Percentiles rank a stretch among this genome's conserved stretches.
These are phyloP conservation scores for Barnettozyma californica DNA, from an alignment of 805 yeast genomes.

Conservation along the genomic window DNA sequence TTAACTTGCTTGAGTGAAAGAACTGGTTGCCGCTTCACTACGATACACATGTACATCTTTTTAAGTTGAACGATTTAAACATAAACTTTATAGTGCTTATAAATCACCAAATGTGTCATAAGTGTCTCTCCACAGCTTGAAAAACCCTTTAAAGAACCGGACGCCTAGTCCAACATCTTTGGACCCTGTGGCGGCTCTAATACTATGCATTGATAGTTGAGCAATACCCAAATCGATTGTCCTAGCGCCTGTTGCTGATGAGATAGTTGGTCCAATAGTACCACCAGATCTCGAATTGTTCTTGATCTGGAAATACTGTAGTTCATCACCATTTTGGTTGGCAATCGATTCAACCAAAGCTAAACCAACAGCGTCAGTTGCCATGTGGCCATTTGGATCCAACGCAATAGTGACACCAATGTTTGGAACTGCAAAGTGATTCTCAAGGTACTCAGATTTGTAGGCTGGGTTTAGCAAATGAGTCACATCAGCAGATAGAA, in stretches of 20 bases:
- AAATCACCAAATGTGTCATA: conserved; percentile 48
- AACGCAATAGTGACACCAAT: conserved; percentile 64
- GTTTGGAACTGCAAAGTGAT: conserved; percentile 79
- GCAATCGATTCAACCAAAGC: conserved; percentile 72
- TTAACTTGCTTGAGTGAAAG: no score
- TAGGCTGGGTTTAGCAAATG: conserved; percentile 83
- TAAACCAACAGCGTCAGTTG: conserved; percentile 70
- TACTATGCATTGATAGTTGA: conserved; percentile 82
- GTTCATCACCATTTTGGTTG: conserved; percentile 50
- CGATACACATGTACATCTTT: no score
- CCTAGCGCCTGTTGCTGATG: conserved; percentile 63
- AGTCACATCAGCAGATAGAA: conserved; percentile 79
- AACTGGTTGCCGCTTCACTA: no score
- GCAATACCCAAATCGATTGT: conserved; percentile 81
- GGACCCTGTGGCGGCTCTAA: conserved; percentile 75
- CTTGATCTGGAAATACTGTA: conserved; percentile 83
- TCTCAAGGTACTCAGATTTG: conserved; percentile 58
- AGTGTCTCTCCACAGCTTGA: conserved; percentile 57
- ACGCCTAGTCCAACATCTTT: conserved; percentile 72
- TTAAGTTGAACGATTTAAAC: no score
- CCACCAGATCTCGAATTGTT: conserved; percentile 85
- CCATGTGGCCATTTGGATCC: conserved; percentile 81
- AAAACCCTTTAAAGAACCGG: conserved; percentile 67
- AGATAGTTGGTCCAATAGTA: conserved; percentile 73
- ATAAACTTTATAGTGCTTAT: no score